Evolutionary conservation across 2,329 filamentous ascomycete species (phyloP), one percentile per base, ranked within the genome.

Genomic region (Cyphellophora europaea): DNA sequence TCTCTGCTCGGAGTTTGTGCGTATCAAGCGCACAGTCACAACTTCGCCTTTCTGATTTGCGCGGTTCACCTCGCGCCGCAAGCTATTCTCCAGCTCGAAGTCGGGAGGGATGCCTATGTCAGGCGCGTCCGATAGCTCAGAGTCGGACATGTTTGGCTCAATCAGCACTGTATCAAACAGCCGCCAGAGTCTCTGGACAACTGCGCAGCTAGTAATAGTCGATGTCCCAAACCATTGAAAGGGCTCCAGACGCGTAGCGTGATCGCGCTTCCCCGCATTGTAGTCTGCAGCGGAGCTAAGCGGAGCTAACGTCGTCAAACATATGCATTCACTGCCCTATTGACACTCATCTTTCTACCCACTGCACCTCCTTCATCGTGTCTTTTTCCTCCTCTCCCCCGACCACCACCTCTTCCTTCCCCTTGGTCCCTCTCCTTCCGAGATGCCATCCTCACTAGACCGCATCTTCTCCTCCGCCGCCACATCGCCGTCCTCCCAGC

Each of bases 1-100:
- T 32, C 64, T 53, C 37, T 65, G 55, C 50, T 77, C 74, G 3
- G 66, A 67, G 15, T 63, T 63, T 18, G 59, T 49, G 32, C 75
- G 69, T 33, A 77, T 67, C 36, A 62, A 62, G 43, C 74, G 77
- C 34, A 77, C 61, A 0, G 74, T 77, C 41, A 77, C 53, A 33
- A 73, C 64, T 5, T 73, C 66, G 19, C 56, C 52, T 49, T 46
- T 52, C 59, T 31, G 61, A 49, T n/a, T 33, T 17, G 45, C 40
- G 11, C 47, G 42, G 11, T 50, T 50, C 19, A 64, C 60, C 11
- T 53, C 50, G 35, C 59, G 52, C 27, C 62, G 57, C 29, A 66
- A 45, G 13, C 48, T 53, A 27, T 53, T 49, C 39, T 62, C 59
- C n/a, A 65, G 43, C 33, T 43, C 37, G 15, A 49, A 39, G 30